phyloP scores from a whole-genome alignment of 2,329 filamentous ascomycete genomes.

The Fusarium euwallaceae region DNA sequence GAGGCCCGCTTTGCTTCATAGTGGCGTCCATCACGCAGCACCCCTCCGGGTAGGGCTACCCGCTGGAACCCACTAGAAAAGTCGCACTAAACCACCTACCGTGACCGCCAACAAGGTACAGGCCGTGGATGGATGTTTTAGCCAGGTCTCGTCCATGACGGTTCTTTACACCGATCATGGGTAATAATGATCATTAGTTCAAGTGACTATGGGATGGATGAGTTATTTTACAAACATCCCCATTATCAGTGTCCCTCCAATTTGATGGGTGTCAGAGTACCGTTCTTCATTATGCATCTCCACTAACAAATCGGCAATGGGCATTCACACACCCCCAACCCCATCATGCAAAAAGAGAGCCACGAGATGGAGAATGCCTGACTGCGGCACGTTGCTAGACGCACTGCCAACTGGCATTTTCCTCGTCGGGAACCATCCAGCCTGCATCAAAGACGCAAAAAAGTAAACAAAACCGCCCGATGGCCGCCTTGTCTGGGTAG shows the following conservation, averaged over 20 bases:
- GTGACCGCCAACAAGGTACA: slow-evolving; percentile 6
- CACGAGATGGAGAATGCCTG: slow-evolving; percentile 5
- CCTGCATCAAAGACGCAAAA: not conserved
- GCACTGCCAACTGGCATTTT: slow-evolving; percentile 28
- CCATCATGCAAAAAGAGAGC: slow-evolving; percentile 8
- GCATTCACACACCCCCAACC: slow-evolving; percentile 1
- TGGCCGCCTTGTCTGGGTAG: not conserved
- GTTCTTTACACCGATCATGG: not conserved
- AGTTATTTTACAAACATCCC: not conserved
- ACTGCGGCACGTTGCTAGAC: slow-evolving; percentile 7
- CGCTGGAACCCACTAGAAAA: slow-evolving; percentile 18
- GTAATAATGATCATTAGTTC: not conserved
- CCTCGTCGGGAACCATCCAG: not conserved
- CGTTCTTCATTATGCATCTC: slow-evolving; percentile 5
- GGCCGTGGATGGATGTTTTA: not conserved
- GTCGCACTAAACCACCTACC: slow-evolving; percentile 11
- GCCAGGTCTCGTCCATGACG: not conserved
- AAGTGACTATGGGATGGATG: too few species aligned
- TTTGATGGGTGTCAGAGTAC: not conserved
- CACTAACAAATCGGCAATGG: slow-evolving; percentile 2
- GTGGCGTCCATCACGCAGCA: slow-evolving; percentile 27
- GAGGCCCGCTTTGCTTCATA: slow-evolving; percentile 34
- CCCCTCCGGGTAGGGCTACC: slow-evolving; percentile 17
- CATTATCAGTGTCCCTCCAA: not conserved
- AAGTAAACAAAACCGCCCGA: slow-evolving; percentile 6